A percentile compares a stretch with the other conserved stretches of the same genome.
Conservation (phyloP, 2,329 filamentous ascomycete species). For the Sclerotinia minor region DNA sequence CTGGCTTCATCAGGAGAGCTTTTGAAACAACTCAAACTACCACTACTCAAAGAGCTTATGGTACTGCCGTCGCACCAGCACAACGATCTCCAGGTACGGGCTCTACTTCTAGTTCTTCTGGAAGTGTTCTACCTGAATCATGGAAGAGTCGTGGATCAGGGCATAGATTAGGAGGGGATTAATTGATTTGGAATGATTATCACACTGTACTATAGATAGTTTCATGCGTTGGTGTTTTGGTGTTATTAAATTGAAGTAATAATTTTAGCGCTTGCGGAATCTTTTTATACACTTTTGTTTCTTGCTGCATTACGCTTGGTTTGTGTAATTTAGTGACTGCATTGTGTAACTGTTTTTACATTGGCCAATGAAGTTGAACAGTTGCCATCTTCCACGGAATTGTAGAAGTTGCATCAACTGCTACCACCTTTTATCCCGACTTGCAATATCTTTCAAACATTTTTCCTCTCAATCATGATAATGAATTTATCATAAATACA, state of each 20-base stretch:
- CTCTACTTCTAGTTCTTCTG: conserved; percentile 46
- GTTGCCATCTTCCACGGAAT: no score
- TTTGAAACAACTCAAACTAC: conserved; percentile 54
- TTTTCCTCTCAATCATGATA: no score
- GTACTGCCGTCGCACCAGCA: conserved; percentile 56
- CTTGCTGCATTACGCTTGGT: no score
- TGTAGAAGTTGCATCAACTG: no score
- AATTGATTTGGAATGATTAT: neutral
- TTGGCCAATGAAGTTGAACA: neutral
- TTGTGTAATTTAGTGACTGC: neutral
- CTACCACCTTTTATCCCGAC: no score
- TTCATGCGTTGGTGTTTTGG: neutral
- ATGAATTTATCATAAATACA: no score
- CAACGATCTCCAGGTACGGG: conserved; percentile 40
- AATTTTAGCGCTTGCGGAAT: neutral
- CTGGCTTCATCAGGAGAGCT: conserved; percentile 66
- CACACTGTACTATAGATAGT: conserved; percentile 6
- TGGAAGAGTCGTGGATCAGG: conserved; percentile 65
- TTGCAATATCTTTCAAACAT: no score
- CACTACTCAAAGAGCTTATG: conserved; percentile 56
- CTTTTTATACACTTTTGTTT: neutral
- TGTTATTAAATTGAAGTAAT: neutral
- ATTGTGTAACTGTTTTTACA: neutral
- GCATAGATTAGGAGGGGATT: conserved; percentile 57
- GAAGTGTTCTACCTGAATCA: conserved; percentile 58